A percentile compares a stretch with the other conserved stretches of the same genome.
Conservation (phyloP, 1,284 basidiomycete genomes). For the Hypsizygus ulmarius region DNA sequence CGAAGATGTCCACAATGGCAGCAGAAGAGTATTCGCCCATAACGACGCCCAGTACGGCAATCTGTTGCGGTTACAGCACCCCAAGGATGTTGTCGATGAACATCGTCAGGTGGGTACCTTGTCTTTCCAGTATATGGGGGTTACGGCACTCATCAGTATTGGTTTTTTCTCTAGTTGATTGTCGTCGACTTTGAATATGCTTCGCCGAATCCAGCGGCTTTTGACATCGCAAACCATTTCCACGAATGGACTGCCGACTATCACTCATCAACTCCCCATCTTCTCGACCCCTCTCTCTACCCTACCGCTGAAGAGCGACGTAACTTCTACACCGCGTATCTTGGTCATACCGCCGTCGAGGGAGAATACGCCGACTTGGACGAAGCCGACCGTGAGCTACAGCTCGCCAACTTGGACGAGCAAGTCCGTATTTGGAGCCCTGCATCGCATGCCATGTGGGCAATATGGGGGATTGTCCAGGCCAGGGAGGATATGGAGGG, state of each 20-base stretch:
- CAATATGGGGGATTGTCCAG: conserved; percentile 89
- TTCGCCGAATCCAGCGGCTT: conserved; percentile 82
- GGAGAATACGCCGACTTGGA: conserved; percentile 29
- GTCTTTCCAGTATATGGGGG: not conserved
- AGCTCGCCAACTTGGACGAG: conserved; percentile 57
- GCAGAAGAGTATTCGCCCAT: conserved; percentile 76
- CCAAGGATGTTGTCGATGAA: conserved; percentile 52
- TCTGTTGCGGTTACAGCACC: conserved; percentile 67
- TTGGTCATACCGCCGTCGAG: conserved; percentile 47
- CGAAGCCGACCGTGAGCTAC: conserved; percentile 35
- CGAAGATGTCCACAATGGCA: conserved; percentile 52
- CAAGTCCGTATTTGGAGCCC: conserved; percentile 86
- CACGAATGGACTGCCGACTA: conserved; percentile 95
- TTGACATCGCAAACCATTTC: conserved; percentile 95
- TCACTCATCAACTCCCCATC: conserved; percentile 70
- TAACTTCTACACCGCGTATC: conserved; percentile 84
- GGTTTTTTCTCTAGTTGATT: conserved; percentile 59
- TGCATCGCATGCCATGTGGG: conserved; percentile 87
- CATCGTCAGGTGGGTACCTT: conserved; percentile 60
- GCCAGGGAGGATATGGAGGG: conserved; percentile 77
- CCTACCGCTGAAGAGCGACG: conserved; percentile 71
- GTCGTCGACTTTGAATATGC: conserved; percentile 97
- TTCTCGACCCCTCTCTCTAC: conserved; percentile 68
- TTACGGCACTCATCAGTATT: conserved; percentile 12
- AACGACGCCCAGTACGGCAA: conserved; percentile 96